phyloP scores from a whole-genome alignment of 345 rosid species.

The Sonneratia caseolaris region DNA sequence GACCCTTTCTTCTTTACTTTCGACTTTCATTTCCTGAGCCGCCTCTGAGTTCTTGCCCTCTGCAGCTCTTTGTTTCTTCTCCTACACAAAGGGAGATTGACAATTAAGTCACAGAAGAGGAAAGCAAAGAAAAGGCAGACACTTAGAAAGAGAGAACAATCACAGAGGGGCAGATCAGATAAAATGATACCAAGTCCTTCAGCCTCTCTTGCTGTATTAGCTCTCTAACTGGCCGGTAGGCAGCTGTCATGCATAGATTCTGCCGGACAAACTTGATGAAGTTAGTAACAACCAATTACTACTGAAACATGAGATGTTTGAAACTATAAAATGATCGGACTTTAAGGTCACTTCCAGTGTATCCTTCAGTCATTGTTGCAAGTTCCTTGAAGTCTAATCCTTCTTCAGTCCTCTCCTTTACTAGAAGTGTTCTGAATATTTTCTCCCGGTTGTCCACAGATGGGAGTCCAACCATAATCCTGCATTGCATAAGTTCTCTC shows the following conservation, averaged over 20 bases:
- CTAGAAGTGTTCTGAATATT: slow-evolving; percentile 54
- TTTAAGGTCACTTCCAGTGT: slow-evolving; percentile 82
- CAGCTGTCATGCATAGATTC: slow-evolving; percentile 89
- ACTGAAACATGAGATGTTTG: slow-evolving; percentile 2
- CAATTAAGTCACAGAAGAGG: background rate
- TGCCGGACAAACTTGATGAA: slow-evolving; percentile 13
- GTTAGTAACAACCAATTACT: slow-evolving; percentile 2
- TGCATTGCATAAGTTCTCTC: slow-evolving; percentile 11
- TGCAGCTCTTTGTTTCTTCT: slow-evolving; percentile 39
- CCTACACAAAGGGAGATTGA: slow-evolving; percentile 20
- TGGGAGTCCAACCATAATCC: slow-evolving; percentile 83
- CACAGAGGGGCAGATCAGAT: background rate
- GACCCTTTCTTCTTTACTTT: slow-evolving; percentile 38
- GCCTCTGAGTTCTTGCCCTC: slow-evolving; percentile 4
- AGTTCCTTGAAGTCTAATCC: slow-evolving; percentile 65
- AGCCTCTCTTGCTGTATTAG: slow-evolving; percentile 66
- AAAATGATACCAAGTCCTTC: slow-evolving; percentile 40
- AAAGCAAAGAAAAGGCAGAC: background rate
- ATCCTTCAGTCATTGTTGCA: slow-evolving; percentile 72
- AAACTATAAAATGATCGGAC: slow-evolving; percentile 16
- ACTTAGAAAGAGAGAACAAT: background rate
- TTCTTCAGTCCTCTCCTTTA: slow-evolving; percentile 55
- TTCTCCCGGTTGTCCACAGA: slow-evolving; percentile 56
- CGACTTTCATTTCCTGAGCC: slow-evolving; percentile 16
- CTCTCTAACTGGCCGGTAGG: slow-evolving; percentile 78